A percentile compares a stretch with the other conserved stretches of the same genome.
Evolutionary conservation across 2,329 filamentous ascomycete species (phyloP).

Genomic region (Fusarium tupiense): DNA sequence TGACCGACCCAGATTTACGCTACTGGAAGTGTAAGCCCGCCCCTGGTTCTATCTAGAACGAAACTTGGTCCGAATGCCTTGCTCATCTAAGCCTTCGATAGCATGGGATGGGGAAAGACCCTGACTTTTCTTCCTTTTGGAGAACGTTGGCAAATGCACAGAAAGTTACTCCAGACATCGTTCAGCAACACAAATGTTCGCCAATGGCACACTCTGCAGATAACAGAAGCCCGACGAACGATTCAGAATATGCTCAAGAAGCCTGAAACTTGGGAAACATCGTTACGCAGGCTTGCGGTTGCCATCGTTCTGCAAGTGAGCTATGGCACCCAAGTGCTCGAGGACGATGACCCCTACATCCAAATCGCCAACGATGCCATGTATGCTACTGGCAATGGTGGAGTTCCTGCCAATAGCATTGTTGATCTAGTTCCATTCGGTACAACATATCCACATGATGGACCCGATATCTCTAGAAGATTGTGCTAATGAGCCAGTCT

Average conservation of each 20-base stretch:
- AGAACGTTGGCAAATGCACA: constrained; percentile 53
- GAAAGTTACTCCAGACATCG: constrained; percentile 54
- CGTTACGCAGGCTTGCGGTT: constrained; percentile 44
- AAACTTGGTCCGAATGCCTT: neutral
- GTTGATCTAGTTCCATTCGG: constrained; percentile 58
- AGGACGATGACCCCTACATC: constrained; percentile 45
- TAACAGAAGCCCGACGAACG: constrained; percentile 36
- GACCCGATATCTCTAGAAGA: neutral
- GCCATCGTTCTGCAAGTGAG: constrained; percentile 48
- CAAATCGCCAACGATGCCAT: constrained; percentile 46
- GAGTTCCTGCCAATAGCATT: constrained; percentile 47
- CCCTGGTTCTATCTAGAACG: neutral
- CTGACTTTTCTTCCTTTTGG: constrained; percentile 57
- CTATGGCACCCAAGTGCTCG: constrained; percentile 44
- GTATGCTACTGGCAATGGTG: constrained; percentile 46
- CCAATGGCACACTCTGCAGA: constrained; percentile 41
- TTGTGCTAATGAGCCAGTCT: constrained; percentile 11
- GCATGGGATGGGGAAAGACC: constrained; percentile 58
- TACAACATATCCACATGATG: constrained; percentile 16
- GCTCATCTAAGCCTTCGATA: constrained; percentile 6
- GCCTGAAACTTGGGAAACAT: constrained; percentile 40
- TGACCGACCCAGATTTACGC: constrained; percentile 55
- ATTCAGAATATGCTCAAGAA: constrained; percentile 31
- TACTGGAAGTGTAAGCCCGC: constrained; percentile 47
- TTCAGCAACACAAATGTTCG: constrained; percentile 52